A percentile compares a stretch with the other conserved stretches of the same genome.
Conservation (phyloP, 805 yeast species). For the Zygosaccharomyces gambellarensis region DNA sequence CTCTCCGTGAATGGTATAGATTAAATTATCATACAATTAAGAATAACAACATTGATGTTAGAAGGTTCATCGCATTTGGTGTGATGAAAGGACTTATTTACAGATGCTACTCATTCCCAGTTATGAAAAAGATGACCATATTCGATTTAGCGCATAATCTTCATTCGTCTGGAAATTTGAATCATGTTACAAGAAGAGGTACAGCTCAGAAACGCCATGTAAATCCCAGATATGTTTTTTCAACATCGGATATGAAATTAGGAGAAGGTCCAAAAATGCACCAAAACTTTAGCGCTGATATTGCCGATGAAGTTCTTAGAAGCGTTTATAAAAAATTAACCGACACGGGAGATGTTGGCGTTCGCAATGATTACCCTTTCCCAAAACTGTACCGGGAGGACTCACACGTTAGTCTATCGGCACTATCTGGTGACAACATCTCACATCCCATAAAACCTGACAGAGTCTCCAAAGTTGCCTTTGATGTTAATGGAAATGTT, state of each 20-base stretch:
- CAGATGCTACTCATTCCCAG: slow-evolving; percentile 73
- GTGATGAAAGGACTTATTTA: slow-evolving; percentile 75
- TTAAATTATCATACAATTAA: slow-evolving; percentile 54
- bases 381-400: slow-evolving; percentile 6
- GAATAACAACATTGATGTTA: slow-evolving; percentile 59
- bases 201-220: slow-evolving; percentile 14
- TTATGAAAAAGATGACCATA: slow-evolving; percentile 35
- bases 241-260: slow-evolving; percentile 33
- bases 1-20: slow-evolving; percentile 75
- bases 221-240: slow-evolving; percentile 21
- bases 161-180: slow-evolving; percentile 15
- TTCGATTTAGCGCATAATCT: slow-evolving; percentile 13
- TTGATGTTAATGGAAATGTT: slow-evolving; percentile 18
- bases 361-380: slow-evolving; percentile 1
- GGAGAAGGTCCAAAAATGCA: slow-evolving; percentile 7
- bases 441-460: slow-evolving; percentile 11
- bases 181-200: slow-evolving; percentile 8
- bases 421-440: slow-evolving; percentile 6
- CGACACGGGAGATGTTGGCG: slow-evolving; percentile 3
- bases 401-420: slow-evolving; percentile 11
- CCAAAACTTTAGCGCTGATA: slow-evolving; percentile 16
- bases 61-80: slow-evolving; percentile 86
- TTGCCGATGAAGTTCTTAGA: slow-evolving; percentile 29
- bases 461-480: slow-evolving; percentile 24
- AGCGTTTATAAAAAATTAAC: slow-evolving; percentile 31